Evolutionary conservation across 495 filamentous ascomycete genomes (phyloP).

Genomic region (Letharia lupina): DNA sequence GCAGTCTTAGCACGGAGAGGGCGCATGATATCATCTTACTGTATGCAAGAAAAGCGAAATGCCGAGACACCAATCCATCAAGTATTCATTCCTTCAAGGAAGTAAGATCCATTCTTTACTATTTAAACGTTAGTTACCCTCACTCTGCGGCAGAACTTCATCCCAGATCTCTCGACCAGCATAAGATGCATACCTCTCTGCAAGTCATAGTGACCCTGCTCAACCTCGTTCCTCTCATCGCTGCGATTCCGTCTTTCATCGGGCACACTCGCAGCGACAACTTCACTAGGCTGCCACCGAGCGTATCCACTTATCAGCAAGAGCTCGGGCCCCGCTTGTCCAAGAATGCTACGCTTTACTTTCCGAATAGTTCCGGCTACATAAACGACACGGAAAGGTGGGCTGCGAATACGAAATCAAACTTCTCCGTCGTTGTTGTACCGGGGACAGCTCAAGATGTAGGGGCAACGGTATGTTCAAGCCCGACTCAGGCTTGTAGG

Average conservation of each 20-base stretch:
- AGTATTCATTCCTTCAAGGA: no score
- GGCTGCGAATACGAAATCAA: constrained; percentile 34
- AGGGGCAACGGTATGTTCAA: background rate
- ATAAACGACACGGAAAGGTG: constrained; percentile 37
- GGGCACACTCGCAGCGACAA: background rate
- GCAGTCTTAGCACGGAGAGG: no score
- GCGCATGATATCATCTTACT: no score
- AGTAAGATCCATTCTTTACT: no score
- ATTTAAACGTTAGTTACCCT: background rate
- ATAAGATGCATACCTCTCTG: background rate
- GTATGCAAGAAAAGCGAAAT: no score
- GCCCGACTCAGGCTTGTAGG: background rate
- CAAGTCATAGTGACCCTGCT: background rate
- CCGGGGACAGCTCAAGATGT: background rate
- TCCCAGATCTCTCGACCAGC: background rate
- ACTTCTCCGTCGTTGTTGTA: constrained; percentile 25
- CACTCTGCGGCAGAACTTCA: background rate
- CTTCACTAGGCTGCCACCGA: constrained; percentile 1
- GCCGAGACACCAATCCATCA: no score
- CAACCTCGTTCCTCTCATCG: background rate
- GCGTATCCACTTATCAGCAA: background rate
- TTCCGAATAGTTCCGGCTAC: constrained; percentile 37
- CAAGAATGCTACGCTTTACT: constrained; percentile 38
- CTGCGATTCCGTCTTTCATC: background rate
- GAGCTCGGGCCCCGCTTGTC: constrained; percentile 5